phyloP scores from a whole-genome alignment of 1,284 basidiomycete species.

The Megacollybia platyphylla region DNA sequence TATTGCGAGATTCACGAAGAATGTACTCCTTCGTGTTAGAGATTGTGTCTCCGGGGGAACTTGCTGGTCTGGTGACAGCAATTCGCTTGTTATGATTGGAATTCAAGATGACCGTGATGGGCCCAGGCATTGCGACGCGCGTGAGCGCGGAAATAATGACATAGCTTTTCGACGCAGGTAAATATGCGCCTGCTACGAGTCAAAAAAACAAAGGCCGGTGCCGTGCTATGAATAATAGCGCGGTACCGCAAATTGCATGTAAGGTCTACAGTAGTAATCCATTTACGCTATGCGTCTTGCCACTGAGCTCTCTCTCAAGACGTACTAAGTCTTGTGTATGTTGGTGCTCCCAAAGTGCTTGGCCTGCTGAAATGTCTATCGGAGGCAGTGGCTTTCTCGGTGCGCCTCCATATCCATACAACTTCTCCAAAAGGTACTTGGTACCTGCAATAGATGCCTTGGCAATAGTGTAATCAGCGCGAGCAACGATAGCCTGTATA shows the following conservation, averaged over 20 bases:
- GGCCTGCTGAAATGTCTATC: constrained; percentile 38
- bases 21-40: constrained; percentile 12
- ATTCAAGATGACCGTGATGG: constrained; percentile 19
- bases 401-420: constrained; percentile 67
- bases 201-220: too few species aligned
- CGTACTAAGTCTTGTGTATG: constrained; percentile 55
- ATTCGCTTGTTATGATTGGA: constrained; percentile 19
- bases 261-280: not conserved
- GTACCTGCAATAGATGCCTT: constrained; percentile 74
- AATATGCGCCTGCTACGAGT: too few species aligned
- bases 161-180: not conserved
- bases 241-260: not conserved
- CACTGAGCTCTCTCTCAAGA: constrained; percentile 49
- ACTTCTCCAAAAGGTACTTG: constrained; percentile 64
- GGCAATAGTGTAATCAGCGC: constrained; percentile 71
- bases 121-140: not conserved
- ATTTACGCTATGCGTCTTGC: constrained; percentile 15
- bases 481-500: constrained; percentile 70
- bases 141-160: not conserved
- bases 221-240: not conserved
- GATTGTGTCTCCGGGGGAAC: not conserved
- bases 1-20: constrained; percentile 21
- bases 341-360: constrained; percentile 55
- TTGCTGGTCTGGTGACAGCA: constrained; percentile 11
- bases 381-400: constrained; percentile 67